Percentiles rank a stretch among this genome's conserved stretches.
Conservation (phyloP, 2,329 filamentous ascomycete species). For the Colletotrichum liaoningense region DNA sequence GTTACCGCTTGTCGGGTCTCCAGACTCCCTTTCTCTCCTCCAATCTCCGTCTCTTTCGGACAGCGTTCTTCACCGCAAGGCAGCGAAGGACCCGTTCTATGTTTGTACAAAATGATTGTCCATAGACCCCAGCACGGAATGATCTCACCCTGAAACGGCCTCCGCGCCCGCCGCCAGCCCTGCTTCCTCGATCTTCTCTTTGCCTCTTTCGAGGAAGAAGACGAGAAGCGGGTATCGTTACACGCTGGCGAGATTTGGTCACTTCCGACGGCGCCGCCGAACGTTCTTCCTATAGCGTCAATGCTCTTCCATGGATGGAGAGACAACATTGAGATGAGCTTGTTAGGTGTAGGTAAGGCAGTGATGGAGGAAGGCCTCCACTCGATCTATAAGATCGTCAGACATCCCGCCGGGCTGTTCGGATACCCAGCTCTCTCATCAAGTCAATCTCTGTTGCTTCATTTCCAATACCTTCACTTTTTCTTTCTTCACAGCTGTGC, state of each 20-base stretch:
- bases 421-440: neutral
- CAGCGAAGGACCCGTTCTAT: neutral
- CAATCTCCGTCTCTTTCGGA: neutral
- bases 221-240: too few relatives aligned
- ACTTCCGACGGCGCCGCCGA: neutral
- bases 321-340: too few relatives aligned
- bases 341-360: neutral
- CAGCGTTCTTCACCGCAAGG: neutral
- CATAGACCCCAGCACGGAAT: neutral
- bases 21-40: neutral
- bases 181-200: neutral
- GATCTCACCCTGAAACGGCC: neutral
- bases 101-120: neutral
- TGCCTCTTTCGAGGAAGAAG: neutral
- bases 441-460: slow-evolving; percentile 19
- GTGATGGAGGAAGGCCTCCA: neutral
- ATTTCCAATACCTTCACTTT: slow-evolving; percentile 16
- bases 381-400: slow-evolving; percentile 18
- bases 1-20: neutral
- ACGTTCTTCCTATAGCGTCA: neutral
- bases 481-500: slow-evolving; percentile 20
- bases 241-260: neutral
- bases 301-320: neutral
- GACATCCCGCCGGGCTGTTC: neutral
- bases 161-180: neutral